Evolutionary conservation across 495 filamentous ascomycete species (phyloP).

Genomic region (Staphylotrichum longicolle): DNA sequence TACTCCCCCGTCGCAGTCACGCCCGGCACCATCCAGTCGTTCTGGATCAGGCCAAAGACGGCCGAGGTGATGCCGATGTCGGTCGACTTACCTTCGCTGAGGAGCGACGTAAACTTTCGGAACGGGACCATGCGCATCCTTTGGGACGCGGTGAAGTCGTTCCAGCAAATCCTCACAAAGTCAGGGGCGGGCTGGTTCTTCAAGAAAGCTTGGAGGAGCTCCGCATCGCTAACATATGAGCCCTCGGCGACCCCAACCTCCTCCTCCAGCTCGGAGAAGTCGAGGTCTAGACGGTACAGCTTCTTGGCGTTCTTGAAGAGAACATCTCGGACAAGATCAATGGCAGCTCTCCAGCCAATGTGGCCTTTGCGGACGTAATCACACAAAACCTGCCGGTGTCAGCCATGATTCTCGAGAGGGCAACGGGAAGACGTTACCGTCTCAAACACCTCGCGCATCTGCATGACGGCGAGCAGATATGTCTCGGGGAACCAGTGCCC

Average conservation of each 20-base stretch:
- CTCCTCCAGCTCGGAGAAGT: conserved; percentile 35
- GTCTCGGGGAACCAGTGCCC: conserved; percentile 83
- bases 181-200: conserved; percentile 66
- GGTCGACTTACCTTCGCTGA: conserved; percentile 49
- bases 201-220: conserved; percentile 58
- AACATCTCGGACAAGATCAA: conserved; percentile 56
- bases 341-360: conserved; percentile 55
- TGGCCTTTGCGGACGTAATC: conserved; percentile 61
- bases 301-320: conserved; percentile 70
- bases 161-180: conserved; percentile 72
- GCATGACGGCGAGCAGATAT: conserved; percentile 71
- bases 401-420: background rate
- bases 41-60: conserved; percentile 57
- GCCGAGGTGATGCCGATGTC: conserved; percentile 57
- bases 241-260: conserved; percentile 16
- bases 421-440: conserved; percentile 41
- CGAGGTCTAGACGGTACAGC: conserved; percentile 59
- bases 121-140: conserved; percentile 72
- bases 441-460: conserved; percentile 73
- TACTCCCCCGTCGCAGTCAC: conserved; percentile 57
- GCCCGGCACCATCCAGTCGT: conserved; percentile 47
- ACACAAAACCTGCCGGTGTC: conserved; percentile 51
- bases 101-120: conserved; percentile 57
- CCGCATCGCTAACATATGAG: conserved; percentile 27
- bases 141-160: conserved; percentile 70